Base-by-base conservation (phyloP, 148 eudicot genomes). In the Rhododendron henanense region DNA sequence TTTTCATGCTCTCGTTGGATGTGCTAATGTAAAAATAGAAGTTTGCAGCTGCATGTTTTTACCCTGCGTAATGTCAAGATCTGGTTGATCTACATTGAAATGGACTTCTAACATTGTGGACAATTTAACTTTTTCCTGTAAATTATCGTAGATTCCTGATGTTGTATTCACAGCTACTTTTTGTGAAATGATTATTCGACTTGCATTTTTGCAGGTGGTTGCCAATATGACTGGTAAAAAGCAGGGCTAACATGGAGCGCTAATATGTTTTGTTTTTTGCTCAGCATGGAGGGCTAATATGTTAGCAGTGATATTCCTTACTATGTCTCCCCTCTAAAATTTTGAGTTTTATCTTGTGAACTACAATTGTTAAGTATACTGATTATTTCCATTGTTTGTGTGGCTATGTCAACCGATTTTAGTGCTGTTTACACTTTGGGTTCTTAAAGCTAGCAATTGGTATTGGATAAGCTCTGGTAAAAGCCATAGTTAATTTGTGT, bases 171-270 rank as follows among this genome's bases (percentile, higher is more conserved):
- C 41, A 73, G 21, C 15, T 28, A 18, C 47, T 75, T 75, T 39
- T 1, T 14, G 9, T 73, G 10, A 81, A 81, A 3, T 44, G 63
- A 79, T 77, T 15, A 2, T 83, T 55, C 10, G 9, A n/a, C 13
- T 57, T 79, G 74, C 9, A 35, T 79, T n/a, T 65, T 84, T 87
- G 90, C 91, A 93, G 97, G 97, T 94, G 87, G 94, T 94, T 87
- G 90, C 95, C 59, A 93, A 94, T 35, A 91, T 93, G 90, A 89
- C 92, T 9, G 94, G 95, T 84, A 91, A 92, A 85, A 91, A 89
- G 53, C 89, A 88, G 74, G 69, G 84, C 11, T 92, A 86, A 88
- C 81, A 31, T 5, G 69, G 50, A 73, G 57, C 44, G 0, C 41
- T 39, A 39, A 39, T 41, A 6, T 41, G 6, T 41, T 41, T 41